Evolutionary conservation across 495 filamentous ascomycete species (phyloP).

Genomic region (Bacidia gigantensis): DNA sequence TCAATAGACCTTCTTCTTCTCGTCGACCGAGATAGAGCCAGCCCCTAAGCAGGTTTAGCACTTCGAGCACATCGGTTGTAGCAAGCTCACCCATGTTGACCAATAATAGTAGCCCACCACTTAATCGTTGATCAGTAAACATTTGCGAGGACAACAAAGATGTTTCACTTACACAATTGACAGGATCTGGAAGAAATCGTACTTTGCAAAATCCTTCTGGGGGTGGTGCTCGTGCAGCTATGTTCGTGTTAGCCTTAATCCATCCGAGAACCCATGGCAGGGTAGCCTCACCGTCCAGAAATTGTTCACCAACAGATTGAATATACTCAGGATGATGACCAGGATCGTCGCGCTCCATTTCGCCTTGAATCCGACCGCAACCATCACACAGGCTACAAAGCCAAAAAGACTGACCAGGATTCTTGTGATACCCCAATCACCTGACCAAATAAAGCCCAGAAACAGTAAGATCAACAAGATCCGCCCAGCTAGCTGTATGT

Average conservation of each 20-base stretch:
- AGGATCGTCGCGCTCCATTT: conserved; percentile 94
- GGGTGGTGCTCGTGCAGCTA: conserved; percentile 97
- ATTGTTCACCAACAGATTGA: conserved; percentile 97
- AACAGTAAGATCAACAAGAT: conserved; percentile 97
- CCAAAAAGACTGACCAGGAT: conserved; percentile 71
- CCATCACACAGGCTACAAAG: conserved; percentile 90
- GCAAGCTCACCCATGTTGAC: conserved; percentile 99
- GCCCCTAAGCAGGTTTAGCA: no score
- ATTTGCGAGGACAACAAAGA: conserved; percentile 1
- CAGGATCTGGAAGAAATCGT: conserved; percentile 99
- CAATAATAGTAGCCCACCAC: conserved; percentile 81
- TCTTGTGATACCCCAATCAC: conserved; percentile 78
- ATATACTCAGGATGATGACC: conserved; percentile 86
- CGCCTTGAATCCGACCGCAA: conserved; percentile 97
- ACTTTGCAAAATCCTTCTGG: conserved; percentile 99
- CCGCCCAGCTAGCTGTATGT: conserved; percentile 93
- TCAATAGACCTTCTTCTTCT: conserved; percentile 99
- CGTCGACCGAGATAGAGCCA: conserved; percentile 92
- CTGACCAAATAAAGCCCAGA: conserved; percentile 88
- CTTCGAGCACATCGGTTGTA: no score
- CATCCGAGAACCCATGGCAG: neutral
- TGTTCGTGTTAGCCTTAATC: conserved; percentile 4
- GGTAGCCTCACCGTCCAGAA: conserved; percentile 93
- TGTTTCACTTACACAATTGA: conserved; percentile 74
- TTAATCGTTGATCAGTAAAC: conserved; percentile 18